Conservation (phyloP, 345 rosid species). For the Brassica incana region DNA sequence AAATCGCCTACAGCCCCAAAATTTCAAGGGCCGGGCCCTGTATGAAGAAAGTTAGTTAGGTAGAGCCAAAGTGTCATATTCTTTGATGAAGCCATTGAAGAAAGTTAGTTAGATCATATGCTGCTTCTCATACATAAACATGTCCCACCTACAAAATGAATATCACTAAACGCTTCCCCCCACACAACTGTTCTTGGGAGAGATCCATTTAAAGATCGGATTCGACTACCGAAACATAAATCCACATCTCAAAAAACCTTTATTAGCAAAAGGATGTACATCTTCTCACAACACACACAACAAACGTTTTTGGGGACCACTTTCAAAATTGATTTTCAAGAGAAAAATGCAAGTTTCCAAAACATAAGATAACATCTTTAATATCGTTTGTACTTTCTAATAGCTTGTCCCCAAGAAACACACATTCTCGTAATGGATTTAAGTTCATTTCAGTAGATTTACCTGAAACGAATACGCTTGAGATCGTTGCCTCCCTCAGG, state of each 20-base stretch:
- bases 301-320: conserved; percentile 38
- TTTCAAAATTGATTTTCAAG: conserved; percentile 20
- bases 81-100: background rate
- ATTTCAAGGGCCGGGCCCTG: too few species aligned
- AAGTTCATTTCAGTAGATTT: background rate
- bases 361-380: conserved; percentile 14
- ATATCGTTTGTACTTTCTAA: conserved; percentile 17
- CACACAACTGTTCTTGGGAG: conserved; percentile 27
- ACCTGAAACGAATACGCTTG: conserved; percentile 95
- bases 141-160: conserved; percentile 18
- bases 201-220: conserved; percentile 24
- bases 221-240: conserved; percentile 28
- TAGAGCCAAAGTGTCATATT: background rate
- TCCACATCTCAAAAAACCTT: conserved; percentile 35
- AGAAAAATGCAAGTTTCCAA: conserved; percentile 33
- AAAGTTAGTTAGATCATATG: conserved; percentile 3
- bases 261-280: conserved; percentile 34
- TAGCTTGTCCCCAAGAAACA: conserved; percentile 28
- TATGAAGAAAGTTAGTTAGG: background rate
- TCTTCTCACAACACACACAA: conserved; percentile 1
- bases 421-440: background rate
- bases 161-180: conserved; percentile 20
- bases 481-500: conserved; percentile 95
- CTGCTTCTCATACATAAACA: conserved; percentile 1
- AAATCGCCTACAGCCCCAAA: too few species aligned